phyloP scores from a whole-genome alignment of 2,329 filamentous ascomycete genomes.

The Zymoseptoria crescenta region DNA sequence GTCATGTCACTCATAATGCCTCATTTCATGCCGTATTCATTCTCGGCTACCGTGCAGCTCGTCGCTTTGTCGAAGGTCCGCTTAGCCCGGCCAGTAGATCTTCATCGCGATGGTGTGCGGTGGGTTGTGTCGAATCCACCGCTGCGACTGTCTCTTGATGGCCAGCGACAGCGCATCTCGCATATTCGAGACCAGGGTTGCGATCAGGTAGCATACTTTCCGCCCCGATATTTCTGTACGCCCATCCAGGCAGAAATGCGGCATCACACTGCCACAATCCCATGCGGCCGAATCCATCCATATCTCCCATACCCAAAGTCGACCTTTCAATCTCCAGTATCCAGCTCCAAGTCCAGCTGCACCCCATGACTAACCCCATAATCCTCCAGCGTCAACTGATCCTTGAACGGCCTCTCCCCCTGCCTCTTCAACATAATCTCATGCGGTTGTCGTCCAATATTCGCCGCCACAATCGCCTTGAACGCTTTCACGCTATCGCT shows the following conservation, averaged over 20 bases:
- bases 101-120: not conserved
- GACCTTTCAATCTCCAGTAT: slow-evolving; percentile 31
- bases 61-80: not conserved
- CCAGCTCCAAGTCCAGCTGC: slow-evolving; percentile 43
- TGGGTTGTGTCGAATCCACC: too few relatives aligned
- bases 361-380: slow-evolving; percentile 93
- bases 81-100: not conserved
- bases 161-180: too few relatives aligned
- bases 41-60: not conserved
- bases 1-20: not conserved
- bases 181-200: too few relatives aligned
- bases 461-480: slow-evolving; percentile 83
- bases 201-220: too few relatives aligned
- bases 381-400: slow-evolving; percentile 77
- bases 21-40: not conserved
- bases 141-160: not conserved
- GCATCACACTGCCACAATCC: not conserved
- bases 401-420: slow-evolving; percentile 88
- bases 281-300: not conserved
- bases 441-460: slow-evolving; percentile 80
- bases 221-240: too few relatives aligned
- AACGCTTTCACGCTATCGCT: slow-evolving; percentile 78
- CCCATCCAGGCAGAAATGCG: too few relatives aligned
- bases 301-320: not conserved
- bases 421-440: slow-evolving; percentile 90